A percentile compares a stretch with the other conserved stretches of the same genome.
Evolutionary conservation across 2,329 filamentous ascomycete genomes (phyloP).

Genomic region (Colletotrichum tofieldiae): DNA sequence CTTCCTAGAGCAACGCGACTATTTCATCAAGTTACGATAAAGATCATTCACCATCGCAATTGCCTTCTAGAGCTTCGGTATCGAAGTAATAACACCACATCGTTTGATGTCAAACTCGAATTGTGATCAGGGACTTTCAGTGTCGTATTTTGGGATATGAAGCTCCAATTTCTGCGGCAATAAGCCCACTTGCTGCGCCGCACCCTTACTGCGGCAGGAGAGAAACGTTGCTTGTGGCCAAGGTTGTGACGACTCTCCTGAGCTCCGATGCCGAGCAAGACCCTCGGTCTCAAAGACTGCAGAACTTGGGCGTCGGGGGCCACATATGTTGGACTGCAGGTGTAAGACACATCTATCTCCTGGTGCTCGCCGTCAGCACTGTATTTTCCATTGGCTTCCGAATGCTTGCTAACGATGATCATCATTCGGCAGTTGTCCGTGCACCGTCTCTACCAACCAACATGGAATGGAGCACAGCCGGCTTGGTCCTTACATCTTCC

Average conservation of each 20-base stretch:
- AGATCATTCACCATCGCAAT: too few relatives aligned
- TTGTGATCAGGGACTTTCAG: background rate
- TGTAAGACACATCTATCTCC: background rate
- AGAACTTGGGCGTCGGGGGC: too few relatives aligned
- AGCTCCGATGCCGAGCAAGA: background rate
- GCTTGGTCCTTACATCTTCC: background rate
- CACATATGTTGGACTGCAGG: background rate
- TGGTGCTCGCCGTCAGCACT: background rate
- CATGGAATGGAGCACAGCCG: background rate
- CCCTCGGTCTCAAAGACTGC: background rate
- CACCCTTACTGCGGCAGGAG: background rate
- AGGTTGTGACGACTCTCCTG: background rate
- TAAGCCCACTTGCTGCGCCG: background rate
- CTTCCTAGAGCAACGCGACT: background rate
- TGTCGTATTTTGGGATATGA: background rate
- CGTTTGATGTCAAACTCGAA: background rate
- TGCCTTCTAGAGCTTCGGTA: background rate
- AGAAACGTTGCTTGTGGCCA: background rate
- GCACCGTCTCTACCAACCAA: background rate
- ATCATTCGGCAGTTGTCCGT: constrained; percentile 6
- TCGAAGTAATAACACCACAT: background rate
- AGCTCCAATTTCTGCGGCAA: background rate
- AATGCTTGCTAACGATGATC: constrained; percentile 10
- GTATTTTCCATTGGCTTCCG: background rate
- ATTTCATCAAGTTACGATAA: too few relatives aligned